Evolutionary conservation across 2,329 filamentous ascomycete species (phyloP).

Genomic region (Cryphonectria parasitica): DNA sequence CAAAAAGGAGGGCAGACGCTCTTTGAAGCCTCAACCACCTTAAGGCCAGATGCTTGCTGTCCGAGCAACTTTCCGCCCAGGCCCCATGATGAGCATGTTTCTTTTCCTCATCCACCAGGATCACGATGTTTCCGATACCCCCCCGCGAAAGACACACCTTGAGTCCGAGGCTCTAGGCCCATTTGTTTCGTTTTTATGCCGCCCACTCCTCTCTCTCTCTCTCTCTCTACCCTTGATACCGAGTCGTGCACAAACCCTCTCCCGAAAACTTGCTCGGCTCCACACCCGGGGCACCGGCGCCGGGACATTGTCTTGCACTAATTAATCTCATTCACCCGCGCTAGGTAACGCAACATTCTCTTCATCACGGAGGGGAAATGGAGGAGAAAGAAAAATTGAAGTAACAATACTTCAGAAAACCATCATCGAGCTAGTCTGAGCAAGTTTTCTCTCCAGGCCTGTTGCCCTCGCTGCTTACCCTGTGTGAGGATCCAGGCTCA

Average conservation of each 20-base stretch:
- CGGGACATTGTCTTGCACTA: no score
- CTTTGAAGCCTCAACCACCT: background rate
- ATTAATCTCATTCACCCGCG: background rate
- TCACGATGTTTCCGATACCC: background rate
- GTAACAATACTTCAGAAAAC: background rate
- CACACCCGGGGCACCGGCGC: background rate
- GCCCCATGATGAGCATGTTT: slow-evolving; percentile 8
- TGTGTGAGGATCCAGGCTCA: background rate
- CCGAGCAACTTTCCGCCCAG: slow-evolving; percentile 19
- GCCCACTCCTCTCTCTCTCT: background rate
- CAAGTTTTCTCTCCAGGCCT: background rate
- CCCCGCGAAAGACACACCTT: background rate
- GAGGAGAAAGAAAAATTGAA: background rate
- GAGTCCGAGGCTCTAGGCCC: background rate
- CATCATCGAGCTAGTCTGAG: background rate
- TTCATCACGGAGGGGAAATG: background rate
- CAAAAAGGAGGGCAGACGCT: background rate
- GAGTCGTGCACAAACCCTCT: background rate
- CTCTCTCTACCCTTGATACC: background rate
- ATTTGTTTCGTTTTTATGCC: slow-evolving; percentile 3
- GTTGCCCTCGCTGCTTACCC: background rate
- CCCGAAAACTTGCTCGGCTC: slow-evolving; percentile 16
- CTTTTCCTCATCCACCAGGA: background rate
- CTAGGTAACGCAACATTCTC: background rate
- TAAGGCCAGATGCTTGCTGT: background rate